A percentile compares a stretch with the other conserved stretches of the same genome.
phyloP scores from a whole-genome alignment of 2,329 filamentous ascomycete genomes.

The Aspergillus phoenicis region DNA sequence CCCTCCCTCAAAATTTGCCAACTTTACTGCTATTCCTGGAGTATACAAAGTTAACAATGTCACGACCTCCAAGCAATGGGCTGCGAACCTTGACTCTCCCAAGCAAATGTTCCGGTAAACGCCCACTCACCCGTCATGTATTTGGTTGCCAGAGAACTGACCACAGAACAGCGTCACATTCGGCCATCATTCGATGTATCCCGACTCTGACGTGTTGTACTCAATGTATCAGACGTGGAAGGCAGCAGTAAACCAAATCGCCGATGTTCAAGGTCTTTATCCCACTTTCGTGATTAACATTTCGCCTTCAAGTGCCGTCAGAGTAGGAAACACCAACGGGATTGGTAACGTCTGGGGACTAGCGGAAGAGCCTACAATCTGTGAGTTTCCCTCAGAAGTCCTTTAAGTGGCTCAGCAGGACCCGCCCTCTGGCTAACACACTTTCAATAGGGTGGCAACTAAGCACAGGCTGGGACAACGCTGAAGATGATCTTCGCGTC shows the following conservation, averaged over 20 bases:
- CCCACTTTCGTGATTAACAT: constrained; percentile 44
- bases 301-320: constrained; percentile 28
- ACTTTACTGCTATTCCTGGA: constrained; percentile 36
- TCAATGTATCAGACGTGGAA: constrained; percentile 42
- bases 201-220: constrained; percentile 35
- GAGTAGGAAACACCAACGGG: constrained; percentile 38
- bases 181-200: constrained; percentile 41
- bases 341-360: constrained; percentile 46
- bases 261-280: constrained; percentile 41
- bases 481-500: constrained; percentile 41
- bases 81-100: constrained; percentile 30
- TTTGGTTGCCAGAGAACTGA: not conserved
- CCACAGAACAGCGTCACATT: constrained; percentile 35
- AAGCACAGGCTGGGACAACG: constrained; percentile 41
- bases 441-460: constrained; percentile 41
- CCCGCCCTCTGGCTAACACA: no score
- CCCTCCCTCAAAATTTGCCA: constrained; percentile 36
- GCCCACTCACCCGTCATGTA: not conserved
- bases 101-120: constrained; percentile 42
- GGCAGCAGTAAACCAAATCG: constrained; percentile 33
- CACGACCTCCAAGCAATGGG: constrained; percentile 31
- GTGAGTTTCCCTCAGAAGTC: constrained; percentile 23
- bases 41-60: constrained; percentile 30
- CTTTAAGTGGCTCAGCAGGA: no score
- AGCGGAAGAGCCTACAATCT: constrained; percentile 32